Evolutionary conservation across 2,329 filamentous ascomycete species (phyloP), one percentile per base, ranked within the genome.

Genomic region (Alternaria arborescens): DNA sequence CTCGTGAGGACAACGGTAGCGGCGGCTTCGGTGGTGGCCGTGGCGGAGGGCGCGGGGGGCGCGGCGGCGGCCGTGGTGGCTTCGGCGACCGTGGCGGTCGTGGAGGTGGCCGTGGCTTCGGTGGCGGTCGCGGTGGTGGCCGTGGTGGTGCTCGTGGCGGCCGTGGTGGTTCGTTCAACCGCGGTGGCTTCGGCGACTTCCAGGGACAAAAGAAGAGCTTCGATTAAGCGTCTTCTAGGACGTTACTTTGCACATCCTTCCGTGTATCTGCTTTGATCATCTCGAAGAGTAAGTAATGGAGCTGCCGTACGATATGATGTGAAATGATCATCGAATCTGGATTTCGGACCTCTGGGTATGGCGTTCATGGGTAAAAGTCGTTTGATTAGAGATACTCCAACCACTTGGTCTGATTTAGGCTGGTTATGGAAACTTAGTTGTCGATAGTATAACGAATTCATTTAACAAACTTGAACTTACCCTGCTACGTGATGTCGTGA

Each of bases 201-300:
- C 84, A 88, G 80, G 93, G 92, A 81, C 90, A 88, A 84, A 95
- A 94, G 88, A 88, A 88, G 77, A 91, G 88, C 67, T 92, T 92
- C 50, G 70, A 72, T 78, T 78, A 78, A 66, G 58, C 55, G 52
- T 52, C 47, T 62, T 38, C 20, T 30, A 28, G 26, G 32, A 28
- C 32, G 26, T 22, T 59, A 40, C 56, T 57, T 53, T 32, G 26
- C 50, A 41, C 40, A 53, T 50, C 32, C 46, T 65, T 65, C 64
- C 47, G 42, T 62, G 61, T 67, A 60, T 67, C 26, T 68, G 64
- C 48, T 66, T 63, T 64, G 64, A 65, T 60, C 48, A 69, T 70
- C 30, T 65, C 50, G 56, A 66, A 59, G 55, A 65, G 71, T 71
- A 73, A 71, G 70, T 71, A 65, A 62, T 67, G 60, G 56, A 41